Percentiles rank a stretch among this genome's conserved stretches.
phyloP scores from a whole-genome alignment of 2,329 filamentous ascomycete genomes.

The Emergomyces pasteurianus region DNA sequence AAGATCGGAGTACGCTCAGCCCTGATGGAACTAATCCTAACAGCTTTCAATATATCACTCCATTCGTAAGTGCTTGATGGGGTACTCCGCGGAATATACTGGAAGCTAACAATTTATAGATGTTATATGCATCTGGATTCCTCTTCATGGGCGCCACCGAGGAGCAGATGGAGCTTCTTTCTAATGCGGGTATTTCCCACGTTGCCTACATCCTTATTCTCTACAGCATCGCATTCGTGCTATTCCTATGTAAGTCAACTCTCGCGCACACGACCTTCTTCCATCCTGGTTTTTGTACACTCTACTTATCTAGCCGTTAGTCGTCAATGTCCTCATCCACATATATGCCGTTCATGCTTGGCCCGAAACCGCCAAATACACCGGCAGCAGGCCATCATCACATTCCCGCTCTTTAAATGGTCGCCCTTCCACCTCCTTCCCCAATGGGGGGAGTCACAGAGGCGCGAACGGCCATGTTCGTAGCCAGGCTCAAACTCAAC shows the following conservation, averaged over 20 bases:
- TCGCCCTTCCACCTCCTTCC: conserved; percentile 3
- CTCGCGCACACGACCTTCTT: background rate
- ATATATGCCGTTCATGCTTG: conserved; percentile 61
- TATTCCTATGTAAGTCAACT: conserved; percentile 64
- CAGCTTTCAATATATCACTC: conserved; percentile 59
- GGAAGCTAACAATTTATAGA: conserved; percentile 36
- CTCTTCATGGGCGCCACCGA: conserved; percentile 97
- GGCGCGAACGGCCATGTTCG: conserved; percentile 35
- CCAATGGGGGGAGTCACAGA: conserved; percentile 11
- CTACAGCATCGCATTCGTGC: conserved; percentile 76
- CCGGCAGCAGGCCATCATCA: conserved; percentile 2
- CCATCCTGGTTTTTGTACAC: background rate
- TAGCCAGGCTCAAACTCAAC: conserved; percentile 31
- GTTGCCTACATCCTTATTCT: conserved; percentile 87
- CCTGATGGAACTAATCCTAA: conserved; percentile 59
- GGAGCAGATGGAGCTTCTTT: conserved; percentile 78
- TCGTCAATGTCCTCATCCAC: conserved; percentile 72
- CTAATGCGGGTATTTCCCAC: conserved; percentile 64
- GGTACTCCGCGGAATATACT: conserved; percentile 7
- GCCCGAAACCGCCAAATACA: conserved; percentile 24
- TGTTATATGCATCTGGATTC: conserved; percentile 85
- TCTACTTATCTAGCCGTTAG: conserved; percentile 21
- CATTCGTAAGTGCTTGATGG: conserved; percentile 49
- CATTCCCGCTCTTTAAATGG: conserved; percentile 2
- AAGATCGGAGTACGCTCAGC: conserved; percentile 54